phyloP scores from a whole-genome alignment of 208 protist genomes.

The Naegleria fowleri region DNA sequence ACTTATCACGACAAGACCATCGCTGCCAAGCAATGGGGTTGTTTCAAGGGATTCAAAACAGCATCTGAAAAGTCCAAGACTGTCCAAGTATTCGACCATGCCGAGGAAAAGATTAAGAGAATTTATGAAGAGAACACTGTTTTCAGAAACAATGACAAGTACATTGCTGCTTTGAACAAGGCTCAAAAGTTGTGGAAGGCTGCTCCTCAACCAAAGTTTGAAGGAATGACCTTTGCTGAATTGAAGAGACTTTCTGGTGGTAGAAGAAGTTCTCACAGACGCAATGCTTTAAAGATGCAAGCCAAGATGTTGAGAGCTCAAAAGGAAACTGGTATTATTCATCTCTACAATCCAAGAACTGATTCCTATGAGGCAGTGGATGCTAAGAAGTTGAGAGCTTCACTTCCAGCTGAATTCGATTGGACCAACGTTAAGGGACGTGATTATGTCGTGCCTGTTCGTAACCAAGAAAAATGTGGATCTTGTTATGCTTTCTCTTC shows the following conservation, averaged over 20 bases:
- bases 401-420: not conserved
- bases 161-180: not conserved
- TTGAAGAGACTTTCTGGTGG: not conserved
- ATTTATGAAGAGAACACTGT: not conserved
- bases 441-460: not conserved
- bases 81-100: not conserved
- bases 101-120: not conserved
- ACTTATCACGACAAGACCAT: not conserved
- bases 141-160: not conserved
- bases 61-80: not conserved
- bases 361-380: not conserved
- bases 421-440: not conserved
- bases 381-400: not conserved
- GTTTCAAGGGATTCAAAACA: not conserved
- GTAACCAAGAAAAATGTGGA: slow-evolving; percentile 7
- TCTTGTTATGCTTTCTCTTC: slow-evolving; percentile 7
- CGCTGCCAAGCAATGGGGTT: not conserved
- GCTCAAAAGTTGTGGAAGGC: not conserved
- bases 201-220: not conserved
- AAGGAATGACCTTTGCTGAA: not conserved
- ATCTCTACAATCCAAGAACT: not conserved
- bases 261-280: no score
- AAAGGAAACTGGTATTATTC: not conserved
- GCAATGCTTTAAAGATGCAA: not conserved
- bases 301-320: not conserved